A percentile compares a stretch with the other conserved stretches of the same genome.
These are phyloP conservation scores for Castanea sativa DNA, from an alignment of 306 rosid genomes.

Conservation along the genomic window DNA sequence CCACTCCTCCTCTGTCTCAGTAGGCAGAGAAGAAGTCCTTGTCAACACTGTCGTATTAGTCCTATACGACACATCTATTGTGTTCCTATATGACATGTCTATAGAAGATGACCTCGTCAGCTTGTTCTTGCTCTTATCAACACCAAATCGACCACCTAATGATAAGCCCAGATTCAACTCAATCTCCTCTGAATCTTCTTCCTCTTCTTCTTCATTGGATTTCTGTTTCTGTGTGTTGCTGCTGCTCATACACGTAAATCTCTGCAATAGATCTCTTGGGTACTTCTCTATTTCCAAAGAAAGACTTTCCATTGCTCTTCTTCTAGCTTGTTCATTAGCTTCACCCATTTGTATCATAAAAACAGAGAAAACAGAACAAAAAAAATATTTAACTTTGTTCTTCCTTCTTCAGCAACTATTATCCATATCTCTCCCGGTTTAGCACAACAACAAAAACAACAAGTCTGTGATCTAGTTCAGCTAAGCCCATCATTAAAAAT, in stretches of 20 bases:
- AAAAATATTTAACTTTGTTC: no score
- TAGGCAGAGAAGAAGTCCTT: constrained; percentile 80
- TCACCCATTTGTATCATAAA: constrained; percentile 42
- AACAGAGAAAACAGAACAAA: not conserved
- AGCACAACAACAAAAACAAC: not conserved
- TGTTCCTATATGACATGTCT: constrained; percentile 39
- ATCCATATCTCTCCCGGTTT: not conserved
- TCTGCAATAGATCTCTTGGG: constrained; percentile 86
- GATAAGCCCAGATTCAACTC: constrained; percentile 90
- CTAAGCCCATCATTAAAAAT: constrained; percentile 35
- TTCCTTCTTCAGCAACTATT: constrained; percentile 18
- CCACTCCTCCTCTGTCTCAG: constrained; percentile 94
- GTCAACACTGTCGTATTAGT: not conserved
- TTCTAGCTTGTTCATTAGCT: constrained; percentile 45
- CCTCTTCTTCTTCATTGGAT: constrained; percentile 12
- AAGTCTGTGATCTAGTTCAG: constrained; percentile 19
- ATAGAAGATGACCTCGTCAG: constrained; percentile 75
- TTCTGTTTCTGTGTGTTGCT: constrained; percentile 15
- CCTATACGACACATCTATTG: constrained; percentile 45
- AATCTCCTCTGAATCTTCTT: constrained; percentile 41
- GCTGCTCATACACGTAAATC: constrained; percentile 37
- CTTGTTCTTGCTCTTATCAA: constrained; percentile 59
- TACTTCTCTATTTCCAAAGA: constrained; percentile 46
- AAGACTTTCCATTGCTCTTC: constrained; percentile 36
- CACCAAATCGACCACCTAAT: constrained; percentile 86